Conservation (phyloP, 2,329 filamentous ascomycete genomes). For the Gnomoniopsis smithogilvyi region DNA sequence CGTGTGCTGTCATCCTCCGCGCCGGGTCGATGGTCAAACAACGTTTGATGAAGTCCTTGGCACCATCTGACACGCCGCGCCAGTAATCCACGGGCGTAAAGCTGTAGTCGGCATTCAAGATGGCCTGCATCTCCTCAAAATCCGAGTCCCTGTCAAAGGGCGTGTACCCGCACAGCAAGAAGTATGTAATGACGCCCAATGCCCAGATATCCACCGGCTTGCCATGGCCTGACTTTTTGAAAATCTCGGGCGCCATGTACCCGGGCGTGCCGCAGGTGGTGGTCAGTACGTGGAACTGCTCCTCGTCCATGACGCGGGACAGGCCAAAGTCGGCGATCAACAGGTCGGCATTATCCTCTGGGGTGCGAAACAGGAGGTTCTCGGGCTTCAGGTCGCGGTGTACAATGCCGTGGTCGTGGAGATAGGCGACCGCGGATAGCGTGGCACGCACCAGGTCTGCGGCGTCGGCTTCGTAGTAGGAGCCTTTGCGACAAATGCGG, state of each 20-base stretch:
- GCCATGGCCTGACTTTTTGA: conserved; percentile 96
- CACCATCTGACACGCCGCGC: conserved; percentile 82
- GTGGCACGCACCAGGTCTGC: conserved; percentile 93
- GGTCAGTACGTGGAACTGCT: conserved; percentile 95
- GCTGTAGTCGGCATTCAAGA: conserved; percentile 91
- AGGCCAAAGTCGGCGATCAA: conserved; percentile 97
- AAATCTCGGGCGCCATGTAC: conserved; percentile 99
- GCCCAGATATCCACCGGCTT: conserved; percentile 99
- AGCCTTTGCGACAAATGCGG: conserved; percentile 96
- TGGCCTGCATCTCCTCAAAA: conserved; percentile 99
- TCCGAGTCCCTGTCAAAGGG: conserved; percentile 97
- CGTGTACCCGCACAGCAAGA: conserved; percentile 95
- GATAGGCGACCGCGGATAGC: conserved; percentile 94
- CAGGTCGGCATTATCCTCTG: conserved; percentile 95
- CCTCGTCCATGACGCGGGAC: conserved; percentile 97
- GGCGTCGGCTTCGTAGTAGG: conserved; percentile 96
- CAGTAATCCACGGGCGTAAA: conserved; percentile 96
- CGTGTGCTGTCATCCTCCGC: conserved; percentile 87
- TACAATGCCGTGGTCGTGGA: conserved; percentile 98
- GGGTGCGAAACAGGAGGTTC: conserved; percentile 93
- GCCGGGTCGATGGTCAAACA: conserved; percentile 89
- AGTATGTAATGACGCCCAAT: conserved; percentile 97
- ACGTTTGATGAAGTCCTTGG: conserved; percentile 87
- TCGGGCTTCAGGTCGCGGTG: conserved; percentile 97
- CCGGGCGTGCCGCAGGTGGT: conserved; percentile 97